Evolutionary conservation across 2,329 filamentous ascomycete species (phyloP).

Genomic region (Cercospora sp.): DNA sequence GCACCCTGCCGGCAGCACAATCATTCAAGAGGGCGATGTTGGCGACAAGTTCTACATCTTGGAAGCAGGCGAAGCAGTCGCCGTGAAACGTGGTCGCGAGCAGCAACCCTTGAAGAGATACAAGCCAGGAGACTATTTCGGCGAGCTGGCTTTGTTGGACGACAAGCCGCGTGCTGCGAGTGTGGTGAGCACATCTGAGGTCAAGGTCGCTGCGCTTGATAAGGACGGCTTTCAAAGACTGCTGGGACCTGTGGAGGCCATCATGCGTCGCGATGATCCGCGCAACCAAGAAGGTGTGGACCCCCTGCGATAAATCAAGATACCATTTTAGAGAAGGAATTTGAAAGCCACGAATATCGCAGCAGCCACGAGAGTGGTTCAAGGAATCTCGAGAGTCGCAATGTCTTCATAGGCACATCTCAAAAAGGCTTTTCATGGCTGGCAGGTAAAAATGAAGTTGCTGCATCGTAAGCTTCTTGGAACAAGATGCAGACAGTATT

Average conservation of each 20-base stretch:
- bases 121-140: conserved; percentile 92
- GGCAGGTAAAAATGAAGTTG: not conserved
- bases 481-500: not conserved
- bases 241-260: conserved; percentile 87
- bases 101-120: conserved; percentile 75
- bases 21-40: conserved; percentile 88
- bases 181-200: conserved; percentile 77
- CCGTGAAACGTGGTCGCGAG: conserved; percentile 72
- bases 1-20: conserved; percentile 73
- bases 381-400: not conserved
- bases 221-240: conserved; percentile 94
- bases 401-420: not conserved
- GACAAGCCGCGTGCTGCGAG: conserved; percentile 91
- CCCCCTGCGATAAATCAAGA: conserved; percentile 23
- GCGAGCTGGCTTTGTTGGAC: conserved; percentile 88
- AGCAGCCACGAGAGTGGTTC: not conserved
- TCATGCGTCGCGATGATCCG: conserved; percentile 77
- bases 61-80: conserved; percentile 82
- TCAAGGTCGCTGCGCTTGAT: conserved; percentile 88
- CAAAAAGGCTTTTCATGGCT: not conserved
- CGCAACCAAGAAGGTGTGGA: conserved; percentile 42
- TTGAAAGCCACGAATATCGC: not conserved
- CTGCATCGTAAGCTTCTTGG: not conserved
- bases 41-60: conserved; percentile 91
- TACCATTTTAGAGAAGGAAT: not conserved